Evolutionary conservation across 2,329 filamentous ascomycete genomes (phyloP), one percentile per base, ranked within the genome.

Genomic region (Pestalotiopsis sp.): DNA sequence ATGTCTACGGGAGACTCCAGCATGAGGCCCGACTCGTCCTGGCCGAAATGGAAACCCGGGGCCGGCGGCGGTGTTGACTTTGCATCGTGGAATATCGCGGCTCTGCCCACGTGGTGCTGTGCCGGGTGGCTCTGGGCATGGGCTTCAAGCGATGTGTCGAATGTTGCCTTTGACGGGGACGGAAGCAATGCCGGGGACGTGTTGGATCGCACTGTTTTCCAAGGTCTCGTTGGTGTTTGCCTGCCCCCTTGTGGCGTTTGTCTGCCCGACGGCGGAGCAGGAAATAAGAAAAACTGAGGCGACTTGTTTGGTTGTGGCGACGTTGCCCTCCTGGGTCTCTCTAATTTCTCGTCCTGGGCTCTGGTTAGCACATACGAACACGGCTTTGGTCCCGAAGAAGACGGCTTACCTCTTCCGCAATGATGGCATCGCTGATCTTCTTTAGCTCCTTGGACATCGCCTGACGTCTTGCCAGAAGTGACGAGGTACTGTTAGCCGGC

Each of bases 371-470:
- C 11, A 17, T 3, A 64, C 5, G 17, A 48, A 44, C 60, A n/a
- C 17, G 39, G 14, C 35, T 52, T 9, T 26, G 22, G 14, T 13
- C 44, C 57, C 3, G 52, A 52, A 3, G 22, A 56, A 38, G 14
- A 58, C 30, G 9, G 71, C 75, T 67, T 59, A 82, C 81, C 68
- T 80, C 76, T 70, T 83, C 80, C 69, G 78, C 75, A 67, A 73
- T 73, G 60, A 81, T 73, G 64, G 80, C 79, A 68, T 84, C 83
- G 64, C 85, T 85, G 52, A 86, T 84, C 22, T 82, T 84, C 70
- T 85, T 87, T 1, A 92, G 78, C 67, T 84, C 87, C 66, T 88
- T 84, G 13, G 90, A 75, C 0, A 85, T 88, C 7, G 86, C 87
- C 71, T 91, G 88, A 56, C 88, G 83, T 67, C 88, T 84, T 26